A percentile compares a stretch with the other conserved stretches of the same genome.
These are phyloP conservation scores for Chrysosphaeria jannelii DNA, from an alignment of 2,329 filamentous ascomycete species.

Conservation along the genomic window DNA sequence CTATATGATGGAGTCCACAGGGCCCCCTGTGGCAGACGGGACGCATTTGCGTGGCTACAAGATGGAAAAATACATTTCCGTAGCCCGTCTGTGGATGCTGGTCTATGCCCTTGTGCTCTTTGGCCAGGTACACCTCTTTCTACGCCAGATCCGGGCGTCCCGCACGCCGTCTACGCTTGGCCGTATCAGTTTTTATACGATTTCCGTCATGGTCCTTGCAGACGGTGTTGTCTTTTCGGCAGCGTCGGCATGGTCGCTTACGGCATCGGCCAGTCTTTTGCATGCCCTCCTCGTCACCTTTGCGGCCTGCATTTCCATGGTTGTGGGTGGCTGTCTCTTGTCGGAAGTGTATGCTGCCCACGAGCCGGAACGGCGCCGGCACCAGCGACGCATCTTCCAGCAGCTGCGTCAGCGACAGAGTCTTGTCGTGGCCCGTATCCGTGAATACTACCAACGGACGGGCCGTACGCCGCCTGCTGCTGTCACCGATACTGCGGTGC, in stretches of 20 bases:
- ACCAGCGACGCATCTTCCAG: conserved; percentile 10
- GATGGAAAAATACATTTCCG: conserved; percentile 24
- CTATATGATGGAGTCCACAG: conserved; percentile 33
- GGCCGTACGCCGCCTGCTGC: background rate
- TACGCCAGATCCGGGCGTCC: conserved; percentile 32
- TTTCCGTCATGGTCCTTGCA: conserved; percentile 28
- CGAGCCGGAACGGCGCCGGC: conserved; percentile 21
- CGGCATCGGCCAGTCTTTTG: conserved; percentile 23
- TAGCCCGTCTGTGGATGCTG: conserved; percentile 27
- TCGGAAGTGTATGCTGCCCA: conserved; percentile 29
- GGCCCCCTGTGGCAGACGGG: conserved; percentile 22
- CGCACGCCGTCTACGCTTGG: conserved; percentile 37
- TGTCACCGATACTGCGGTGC: conserved; percentile 6
- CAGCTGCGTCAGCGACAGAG: conserved; percentile 4
- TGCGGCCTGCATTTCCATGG: conserved; percentile 22
- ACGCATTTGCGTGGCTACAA: conserved; percentile 29
- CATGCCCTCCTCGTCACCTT: conserved; percentile 23
- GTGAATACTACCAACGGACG: conserved; percentile 6
- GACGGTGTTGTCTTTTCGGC: conserved; percentile 27
- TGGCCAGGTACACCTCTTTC: conserved; percentile 29
- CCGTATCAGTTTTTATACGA: conserved; percentile 32
- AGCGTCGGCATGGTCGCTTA: conserved; percentile 24
- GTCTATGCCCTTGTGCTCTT: conserved; percentile 24
- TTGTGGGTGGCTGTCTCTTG: conserved; percentile 24
- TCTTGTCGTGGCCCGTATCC: conserved; percentile 1